phyloP scores from a whole-genome alignment of 805 yeast genomes.

The Wickerhamomyces bisporus region DNA sequence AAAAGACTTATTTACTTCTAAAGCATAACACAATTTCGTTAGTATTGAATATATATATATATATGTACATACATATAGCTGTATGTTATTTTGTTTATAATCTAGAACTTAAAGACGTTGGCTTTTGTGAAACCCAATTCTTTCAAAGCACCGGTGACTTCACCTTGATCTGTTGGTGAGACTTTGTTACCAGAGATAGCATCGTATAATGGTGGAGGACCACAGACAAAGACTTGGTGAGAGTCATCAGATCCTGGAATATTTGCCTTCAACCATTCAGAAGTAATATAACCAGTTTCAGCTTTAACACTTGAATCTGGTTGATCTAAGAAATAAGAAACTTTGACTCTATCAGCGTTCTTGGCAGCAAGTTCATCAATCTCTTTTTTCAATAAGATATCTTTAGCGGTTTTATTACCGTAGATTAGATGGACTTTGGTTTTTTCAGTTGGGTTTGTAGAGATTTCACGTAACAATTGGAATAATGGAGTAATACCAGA shows the following conservation, averaged over 20 bases:
- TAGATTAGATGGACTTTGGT: conserved; percentile 81
- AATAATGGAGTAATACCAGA: conserved; percentile 94
- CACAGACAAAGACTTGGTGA: conserved; percentile 82
- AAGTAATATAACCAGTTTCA: conserved; percentile 68
- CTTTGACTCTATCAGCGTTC: conserved; percentile 72
- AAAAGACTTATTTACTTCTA: too few relatives aligned
- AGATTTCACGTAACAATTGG: conserved; percentile 76
- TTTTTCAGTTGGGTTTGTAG: conserved; percentile 77
- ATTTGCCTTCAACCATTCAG: conserved; percentile 59
- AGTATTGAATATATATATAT: too few relatives aligned
- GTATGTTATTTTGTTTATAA: background rate
- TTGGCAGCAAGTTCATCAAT: conserved; percentile 62
- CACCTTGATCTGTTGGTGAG: conserved; percentile 93
- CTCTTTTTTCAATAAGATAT: conserved; percentile 74
- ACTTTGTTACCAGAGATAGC: conserved; percentile 83
- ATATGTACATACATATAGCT: too few relatives aligned
- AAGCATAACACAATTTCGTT: too few relatives aligned
- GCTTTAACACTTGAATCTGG: conserved; percentile 41
- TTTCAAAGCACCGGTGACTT: conserved; percentile 77
- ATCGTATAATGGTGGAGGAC: conserved; percentile 89
- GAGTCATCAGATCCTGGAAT: conserved; percentile 65
- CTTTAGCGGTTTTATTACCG: conserved; percentile 74
- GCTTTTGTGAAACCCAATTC: conserved; percentile 86
- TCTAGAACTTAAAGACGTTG: conserved; percentile 84
- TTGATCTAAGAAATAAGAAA: conserved; percentile 78